These are phyloP conservation scores for Serendipita vermifera DNA, from an alignment of 768 basidiomycete species.

Conservation along the genomic window DNA sequence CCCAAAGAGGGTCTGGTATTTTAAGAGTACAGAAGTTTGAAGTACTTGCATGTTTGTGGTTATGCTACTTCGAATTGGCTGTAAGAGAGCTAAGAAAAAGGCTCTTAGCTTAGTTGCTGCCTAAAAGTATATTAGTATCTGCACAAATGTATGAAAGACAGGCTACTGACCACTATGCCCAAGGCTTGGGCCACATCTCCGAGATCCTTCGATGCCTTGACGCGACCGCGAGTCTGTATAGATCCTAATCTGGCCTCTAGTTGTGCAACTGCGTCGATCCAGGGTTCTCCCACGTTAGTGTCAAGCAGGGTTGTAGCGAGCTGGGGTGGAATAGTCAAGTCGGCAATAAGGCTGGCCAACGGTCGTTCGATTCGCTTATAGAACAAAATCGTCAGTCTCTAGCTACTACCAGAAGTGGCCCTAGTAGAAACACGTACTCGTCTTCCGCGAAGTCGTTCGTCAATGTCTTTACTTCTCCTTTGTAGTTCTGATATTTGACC, in stretches of 20 bases:
- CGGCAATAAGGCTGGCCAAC: slow-evolving; percentile 62
- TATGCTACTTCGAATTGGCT: slow-evolving; percentile 68
- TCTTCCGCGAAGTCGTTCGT: slow-evolving; percentile 69
- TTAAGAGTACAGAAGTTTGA: slow-evolving; percentile 74
- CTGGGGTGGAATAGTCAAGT: slow-evolving; percentile 70
- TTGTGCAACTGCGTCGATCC: slow-evolving; percentile 70
- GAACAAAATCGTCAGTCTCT: not conserved
- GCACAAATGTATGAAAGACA: not conserved
- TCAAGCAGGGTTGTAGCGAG: slow-evolving; percentile 71
- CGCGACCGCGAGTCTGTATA: slow-evolving; percentile 58
- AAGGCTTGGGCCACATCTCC: slow-evolving; percentile 76
- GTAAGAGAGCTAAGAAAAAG: slow-evolving; percentile 74
- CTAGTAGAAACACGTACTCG: slow-evolving; percentile 39
- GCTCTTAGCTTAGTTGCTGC: slow-evolving; percentile 78
- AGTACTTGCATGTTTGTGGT: slow-evolving; percentile 88
- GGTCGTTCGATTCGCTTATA: slow-evolving; percentile 77
- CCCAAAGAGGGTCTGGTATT: slow-evolving; percentile 66
- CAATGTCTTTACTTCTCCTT: slow-evolving; percentile 79
- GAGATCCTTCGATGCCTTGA: slow-evolving; percentile 76
- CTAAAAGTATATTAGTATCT: no score
- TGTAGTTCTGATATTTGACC: slow-evolving; percentile 94
- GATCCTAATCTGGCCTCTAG: slow-evolving; percentile 64
- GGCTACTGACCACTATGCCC: slow-evolving; percentile 64
- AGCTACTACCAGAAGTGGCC: not conserved
- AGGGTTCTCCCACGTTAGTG: slow-evolving; percentile 72